Evolutionary conservation across 192 early-diverging fungal genomes (phyloP), one percentile per base, ranked within the genome.

Genomic region (Backusella parvicylindrica): DNA sequence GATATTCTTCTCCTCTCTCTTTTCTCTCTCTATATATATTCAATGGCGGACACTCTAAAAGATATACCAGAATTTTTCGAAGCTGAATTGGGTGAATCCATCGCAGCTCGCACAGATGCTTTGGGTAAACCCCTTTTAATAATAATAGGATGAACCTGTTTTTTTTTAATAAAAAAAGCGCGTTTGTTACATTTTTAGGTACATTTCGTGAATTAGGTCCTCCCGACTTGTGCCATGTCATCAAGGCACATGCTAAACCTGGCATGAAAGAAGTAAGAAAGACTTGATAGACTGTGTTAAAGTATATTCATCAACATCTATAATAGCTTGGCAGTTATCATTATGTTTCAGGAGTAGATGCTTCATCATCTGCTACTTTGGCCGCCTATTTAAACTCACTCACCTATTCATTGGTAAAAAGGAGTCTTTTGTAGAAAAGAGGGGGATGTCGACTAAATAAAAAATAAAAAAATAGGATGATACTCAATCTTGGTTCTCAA

Each of bases 51-150:
- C 74, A 90, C 90, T 36, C 76, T 95, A 38, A 89, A 89, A 78
- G 93, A 93, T 87, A 92, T 98, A 43, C 95, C 98, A 40, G 98
- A 99, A 88, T 95, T 98, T 80, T 97, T 99, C 80, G 98, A 99
- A 76, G 93, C 86, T 31, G 95, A 95, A 64, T 78, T 96, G 68
- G 96, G 92, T 75, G 98, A 99, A 80, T 92, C 93, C 50, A 82
- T 99, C 21, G 83, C 82, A 28, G 89, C 95, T 1, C 87, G 98
- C 75, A 97, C 94, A 16, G 97, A 98, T 78, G 88, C 92, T 31
- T 87, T 99, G 70, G 94, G 97, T 98, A 93, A 80, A 49, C 60
- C 28, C 36, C 35, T 69, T 12, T 49, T 50, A 6, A 21, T 26
- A 26, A n/a, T 9, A 72, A 49, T n/a, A 30, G 13, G 31, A 21